These are phyloP conservation scores for Penicillium angulare DNA, from an alignment of 495 filamentous ascomycete species.

Conservation along the genomic window DNA sequence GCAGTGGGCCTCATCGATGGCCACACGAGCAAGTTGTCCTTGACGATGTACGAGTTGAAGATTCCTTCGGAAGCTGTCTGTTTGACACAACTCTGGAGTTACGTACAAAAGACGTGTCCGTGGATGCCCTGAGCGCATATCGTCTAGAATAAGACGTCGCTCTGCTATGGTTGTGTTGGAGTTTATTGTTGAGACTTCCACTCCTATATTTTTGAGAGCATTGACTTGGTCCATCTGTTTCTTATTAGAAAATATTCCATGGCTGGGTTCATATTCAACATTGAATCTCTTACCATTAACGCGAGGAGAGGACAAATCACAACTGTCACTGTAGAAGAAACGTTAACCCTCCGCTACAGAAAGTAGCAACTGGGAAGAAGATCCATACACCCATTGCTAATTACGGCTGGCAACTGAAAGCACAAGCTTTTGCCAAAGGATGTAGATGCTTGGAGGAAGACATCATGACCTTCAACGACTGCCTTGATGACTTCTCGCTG, in stretches of 20 bases:
- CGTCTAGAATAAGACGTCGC: constrained; percentile 66
- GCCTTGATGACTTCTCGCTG: constrained; percentile 86
- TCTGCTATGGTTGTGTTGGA: constrained; percentile 67
- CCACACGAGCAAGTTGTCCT: constrained; percentile 78
- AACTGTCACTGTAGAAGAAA: constrained; percentile 64
- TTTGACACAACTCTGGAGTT: constrained; percentile 84
- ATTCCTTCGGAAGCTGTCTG: constrained; percentile 72
- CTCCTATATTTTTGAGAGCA: constrained; percentile 67
- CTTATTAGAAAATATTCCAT: no score
- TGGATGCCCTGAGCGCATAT: constrained; percentile 85
- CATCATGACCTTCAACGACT: constrained; percentile 79
- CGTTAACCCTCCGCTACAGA: constrained; percentile 5
- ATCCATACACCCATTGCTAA: constrained; percentile 74
- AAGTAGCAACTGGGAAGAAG: not conserved
- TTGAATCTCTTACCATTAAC: constrained; percentile 65
- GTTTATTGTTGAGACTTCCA: constrained; percentile 83
- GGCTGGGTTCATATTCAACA: no score
- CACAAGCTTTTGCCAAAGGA: constrained; percentile 95
- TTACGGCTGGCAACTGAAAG: constrained; percentile 88
- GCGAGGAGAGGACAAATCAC: constrained; percentile 89
- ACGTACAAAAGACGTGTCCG: constrained; percentile 84
- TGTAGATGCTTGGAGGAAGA: constrained; percentile 95
- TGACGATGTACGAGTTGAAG: constrained; percentile 75
- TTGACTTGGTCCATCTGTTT: constrained; percentile 92
- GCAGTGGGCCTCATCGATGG: constrained; percentile 93